These are phyloP conservation scores for Penicillium egyptiacum DNA, from an alignment of 495 filamentous ascomycete genomes.

Conservation along the genomic window DNA sequence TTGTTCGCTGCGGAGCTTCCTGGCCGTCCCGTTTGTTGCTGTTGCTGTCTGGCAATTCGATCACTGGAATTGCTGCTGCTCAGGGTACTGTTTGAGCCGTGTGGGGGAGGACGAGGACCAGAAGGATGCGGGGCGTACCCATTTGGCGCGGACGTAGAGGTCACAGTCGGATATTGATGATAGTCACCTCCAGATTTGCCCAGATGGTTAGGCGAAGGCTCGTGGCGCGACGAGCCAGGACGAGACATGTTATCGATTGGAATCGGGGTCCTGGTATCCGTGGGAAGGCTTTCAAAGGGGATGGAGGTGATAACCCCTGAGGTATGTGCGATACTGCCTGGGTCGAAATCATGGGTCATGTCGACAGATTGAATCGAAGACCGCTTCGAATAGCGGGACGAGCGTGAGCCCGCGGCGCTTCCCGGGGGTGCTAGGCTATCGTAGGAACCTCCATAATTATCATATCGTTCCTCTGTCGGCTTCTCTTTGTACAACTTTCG, in stretches of 20 bases:
- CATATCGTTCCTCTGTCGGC: constrained; percentile 55
- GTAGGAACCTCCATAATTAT: constrained; percentile 49
- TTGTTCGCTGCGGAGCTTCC: constrained; percentile 56
- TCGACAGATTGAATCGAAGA: constrained; percentile 77
- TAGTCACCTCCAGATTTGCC: constrained; percentile 77
- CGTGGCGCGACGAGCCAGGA: constrained; percentile 63
- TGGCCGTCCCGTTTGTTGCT: constrained; percentile 68
- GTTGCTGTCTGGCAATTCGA: constrained; percentile 65
- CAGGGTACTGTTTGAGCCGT: constrained; percentile 63
- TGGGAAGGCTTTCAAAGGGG: constrained; percentile 74
- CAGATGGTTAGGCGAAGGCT: constrained; percentile 77
- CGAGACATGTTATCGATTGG: constrained; percentile 74
- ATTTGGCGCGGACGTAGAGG: constrained; percentile 47
- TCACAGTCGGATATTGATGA: constrained; percentile 84
- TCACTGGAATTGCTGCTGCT: constrained; percentile 63
- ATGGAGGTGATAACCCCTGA: constrained; percentile 89
- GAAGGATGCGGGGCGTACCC: constrained; percentile 58
- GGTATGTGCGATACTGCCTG: constrained; percentile 62
- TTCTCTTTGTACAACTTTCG: constrained; percentile 75
- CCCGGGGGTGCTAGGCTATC: constrained; percentile 50
- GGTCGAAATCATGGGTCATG: constrained; percentile 45
- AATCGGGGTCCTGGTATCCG: constrained; percentile 68
- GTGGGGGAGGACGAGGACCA: constrained; percentile 69
- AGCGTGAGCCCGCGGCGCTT: constrained; percentile 64
- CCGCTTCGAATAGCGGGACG: constrained; percentile 77